Evolutionary conservation across 306 rosid genomes (phyloP).

Genomic region (Rosa lucieae): DNA sequence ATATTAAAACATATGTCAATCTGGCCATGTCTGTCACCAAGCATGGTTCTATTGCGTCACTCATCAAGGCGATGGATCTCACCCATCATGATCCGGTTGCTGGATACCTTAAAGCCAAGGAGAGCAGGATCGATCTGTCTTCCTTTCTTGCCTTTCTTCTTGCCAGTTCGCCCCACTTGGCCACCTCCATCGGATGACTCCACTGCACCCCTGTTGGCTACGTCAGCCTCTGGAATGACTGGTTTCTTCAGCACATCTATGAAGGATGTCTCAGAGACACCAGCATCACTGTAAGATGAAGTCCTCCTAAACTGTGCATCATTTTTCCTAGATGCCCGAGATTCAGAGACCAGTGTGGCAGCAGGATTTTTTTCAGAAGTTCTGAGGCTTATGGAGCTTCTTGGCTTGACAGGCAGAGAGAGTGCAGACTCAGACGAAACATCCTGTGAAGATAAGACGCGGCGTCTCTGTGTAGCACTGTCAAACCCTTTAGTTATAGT

Average conservation of each 20-base stretch:
- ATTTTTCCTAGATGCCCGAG: conserved; percentile 46
- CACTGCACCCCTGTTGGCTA: conserved; percentile 19
- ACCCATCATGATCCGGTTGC: conserved; percentile 77
- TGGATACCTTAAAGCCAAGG: conserved; percentile 71
- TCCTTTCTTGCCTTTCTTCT: conserved; percentile 80
- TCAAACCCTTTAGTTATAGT: conserved; percentile 44
- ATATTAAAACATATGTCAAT: conserved; percentile 12
- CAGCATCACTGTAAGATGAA: conserved; percentile 54
- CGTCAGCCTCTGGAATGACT: conserved; percentile 47
- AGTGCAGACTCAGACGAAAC: conserved; percentile 51
- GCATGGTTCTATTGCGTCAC: conserved; percentile 55
- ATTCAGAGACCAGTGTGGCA: conserved; percentile 31
- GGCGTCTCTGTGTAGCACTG: conserved; percentile 44
- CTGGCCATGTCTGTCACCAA: conserved; percentile 71
- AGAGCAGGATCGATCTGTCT: conserved; percentile 77
- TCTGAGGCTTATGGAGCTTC: conserved; percentile 24
- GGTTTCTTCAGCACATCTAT: conserved; percentile 69
- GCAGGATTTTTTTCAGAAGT: conserved; percentile 32
- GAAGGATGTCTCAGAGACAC: conserved; percentile 63
- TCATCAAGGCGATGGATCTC: conserved; percentile 72
- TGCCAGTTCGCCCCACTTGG: conserved; percentile 53
- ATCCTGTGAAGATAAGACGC: conserved; percentile 58
- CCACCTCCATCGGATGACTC: conserved; percentile 47
- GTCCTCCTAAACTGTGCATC: conserved; percentile 51
- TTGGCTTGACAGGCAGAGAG: conserved; percentile 40